Conservation (phyloP, 78 protist species). For the Blattamonas nauphoetae region DNA sequence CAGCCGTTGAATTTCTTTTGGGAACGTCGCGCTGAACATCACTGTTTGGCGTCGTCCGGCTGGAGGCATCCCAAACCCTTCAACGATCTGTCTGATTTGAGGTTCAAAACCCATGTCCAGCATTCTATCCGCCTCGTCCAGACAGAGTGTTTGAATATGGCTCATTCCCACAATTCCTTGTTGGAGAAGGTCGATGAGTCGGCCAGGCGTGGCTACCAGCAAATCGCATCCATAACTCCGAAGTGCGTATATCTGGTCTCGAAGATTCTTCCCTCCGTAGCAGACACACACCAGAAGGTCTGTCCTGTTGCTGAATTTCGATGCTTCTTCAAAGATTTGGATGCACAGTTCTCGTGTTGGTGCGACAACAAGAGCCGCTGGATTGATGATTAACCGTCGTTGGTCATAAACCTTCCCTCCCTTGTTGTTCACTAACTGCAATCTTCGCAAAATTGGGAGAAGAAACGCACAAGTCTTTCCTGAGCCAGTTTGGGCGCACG, state of each 20-base stretch:
- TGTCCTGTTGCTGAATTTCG: background rate
- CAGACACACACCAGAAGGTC: too few relatives aligned
- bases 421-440: constrained; percentile 61
- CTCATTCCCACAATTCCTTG: constrained; percentile 49
- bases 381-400: too few relatives aligned
- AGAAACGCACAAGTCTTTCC: constrained; percentile 18
- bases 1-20: constrained; percentile 60
- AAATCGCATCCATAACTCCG: constrained; percentile 64
- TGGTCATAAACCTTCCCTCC: constrained; percentile 63
- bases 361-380: constrained; percentile 21
- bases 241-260: constrained; percentile 41
- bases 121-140: constrained; percentile 94
- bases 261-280: constrained; percentile 40
- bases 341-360: constrained; percentile 47
- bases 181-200: constrained; percentile 73
- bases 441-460: too few relatives aligned
- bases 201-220: constrained; percentile 84
- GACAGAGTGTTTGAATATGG: constrained; percentile 24
- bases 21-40: constrained; percentile 88
- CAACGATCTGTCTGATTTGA: constrained; percentile 62
- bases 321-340: constrained; percentile 7
- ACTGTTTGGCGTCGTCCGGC: constrained; percentile 67
- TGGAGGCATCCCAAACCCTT: too few relatives aligned
- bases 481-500: constrained; percentile 32
- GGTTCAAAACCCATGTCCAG: constrained; percentile 83